These are phyloP conservation scores for Ceratobasidium sp. DNA, from an alignment of 1,284 basidiomycete species.

Conservation along the genomic window DNA sequence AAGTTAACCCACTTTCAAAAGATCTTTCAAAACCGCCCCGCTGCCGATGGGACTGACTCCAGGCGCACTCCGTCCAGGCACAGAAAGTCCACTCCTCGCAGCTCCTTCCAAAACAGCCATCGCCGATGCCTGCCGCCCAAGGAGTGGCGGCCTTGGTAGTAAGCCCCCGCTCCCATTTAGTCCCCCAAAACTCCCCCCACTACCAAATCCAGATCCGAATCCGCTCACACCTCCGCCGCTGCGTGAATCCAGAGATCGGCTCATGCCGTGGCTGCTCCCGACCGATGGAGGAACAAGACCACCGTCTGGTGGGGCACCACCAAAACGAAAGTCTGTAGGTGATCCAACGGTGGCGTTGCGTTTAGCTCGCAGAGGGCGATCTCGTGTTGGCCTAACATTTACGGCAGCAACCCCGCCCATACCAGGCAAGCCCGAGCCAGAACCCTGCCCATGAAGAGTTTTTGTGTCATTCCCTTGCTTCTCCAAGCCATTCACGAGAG, in stretches of 20 bases:
- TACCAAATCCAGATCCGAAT: constrained; percentile 6
- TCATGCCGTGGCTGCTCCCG: constrained; percentile 26
- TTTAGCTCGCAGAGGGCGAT: constrained; percentile 27
- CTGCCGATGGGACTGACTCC: constrained; percentile 62
- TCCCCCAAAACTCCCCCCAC: constrained; percentile 7
- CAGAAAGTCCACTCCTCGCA: constrained; percentile 30
- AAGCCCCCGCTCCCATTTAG: constrained; percentile 6
- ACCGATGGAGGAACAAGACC: constrained; percentile 30
- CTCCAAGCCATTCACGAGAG: neutral
- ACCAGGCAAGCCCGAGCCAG: constrained; percentile 28
- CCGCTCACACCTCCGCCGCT: constrained; percentile 7
- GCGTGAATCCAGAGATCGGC: constrained; percentile 36
- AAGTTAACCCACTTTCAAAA: constrained; percentile 69
- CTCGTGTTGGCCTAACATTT: constrained; percentile 1
- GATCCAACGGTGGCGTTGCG: constrained; percentile 39
- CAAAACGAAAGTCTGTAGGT: constrained; percentile 41
- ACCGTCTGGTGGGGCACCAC: constrained; percentile 32
- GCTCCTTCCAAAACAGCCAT: constrained; percentile 45
- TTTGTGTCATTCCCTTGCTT: constrained; percentile 3
- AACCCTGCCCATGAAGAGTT: constrained; percentile 11
- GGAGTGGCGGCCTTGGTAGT: constrained; percentile 32
- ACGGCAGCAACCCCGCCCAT: neutral
- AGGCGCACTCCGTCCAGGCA: constrained; percentile 53
- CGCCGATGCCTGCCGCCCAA: constrained; percentile 45
- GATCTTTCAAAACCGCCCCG: constrained; percentile 67